A percentile compares a stretch with the other conserved stretches of the same genome.
These are phyloP conservation scores for Russula sp. DNA, from an alignment of 768 basidiomycete genomes.

Conservation along the genomic window DNA sequence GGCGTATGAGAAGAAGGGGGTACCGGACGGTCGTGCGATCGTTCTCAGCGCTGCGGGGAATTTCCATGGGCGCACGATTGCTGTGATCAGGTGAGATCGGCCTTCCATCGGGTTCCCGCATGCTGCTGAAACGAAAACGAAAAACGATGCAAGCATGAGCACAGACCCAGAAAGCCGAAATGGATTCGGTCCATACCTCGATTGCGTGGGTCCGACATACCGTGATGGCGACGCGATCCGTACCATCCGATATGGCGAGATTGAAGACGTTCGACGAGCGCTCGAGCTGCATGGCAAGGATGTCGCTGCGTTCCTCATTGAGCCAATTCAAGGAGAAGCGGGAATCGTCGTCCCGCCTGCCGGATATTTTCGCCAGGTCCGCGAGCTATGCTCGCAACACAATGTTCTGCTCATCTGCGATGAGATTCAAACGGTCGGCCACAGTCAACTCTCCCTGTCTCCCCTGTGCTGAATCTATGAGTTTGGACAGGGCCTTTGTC, in stretches of 20 bases:
- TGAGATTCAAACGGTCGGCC: constrained; percentile 88
- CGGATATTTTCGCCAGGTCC: constrained; percentile 75
- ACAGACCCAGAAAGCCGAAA: constrained; percentile 85
- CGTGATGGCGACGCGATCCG: constrained; percentile 43
- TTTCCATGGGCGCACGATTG: constrained; percentile 92
- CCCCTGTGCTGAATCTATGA: constrained; percentile 9
- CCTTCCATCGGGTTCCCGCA: constrained; percentile 8
- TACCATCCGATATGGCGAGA: constrained; percentile 76
- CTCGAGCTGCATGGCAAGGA: constrained; percentile 72
- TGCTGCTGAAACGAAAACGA: background rate
- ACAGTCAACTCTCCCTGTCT: constrained; percentile 5
- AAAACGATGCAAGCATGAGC: constrained; percentile 57
- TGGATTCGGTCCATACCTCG: constrained; percentile 89
- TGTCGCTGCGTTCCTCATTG: constrained; percentile 89
- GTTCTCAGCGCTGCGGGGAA: constrained; percentile 83
- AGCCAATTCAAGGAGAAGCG: constrained; percentile 99
- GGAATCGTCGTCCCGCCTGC: constrained; percentile 89
- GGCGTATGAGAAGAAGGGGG: constrained; percentile 86
- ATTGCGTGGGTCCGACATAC: constrained; percentile 75
- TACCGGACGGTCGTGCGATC: constrained; percentile 74
- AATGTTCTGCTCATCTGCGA: constrained; percentile 96
- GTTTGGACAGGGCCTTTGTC: constrained; percentile 61
- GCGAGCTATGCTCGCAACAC: constrained; percentile 82
- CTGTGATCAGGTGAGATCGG: constrained; percentile 61
- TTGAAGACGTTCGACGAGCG: constrained; percentile 76